Evolutionary conservation across 768 basidiomycete genomes (phyloP).

Genomic region (Naematelia encephala): DNA sequence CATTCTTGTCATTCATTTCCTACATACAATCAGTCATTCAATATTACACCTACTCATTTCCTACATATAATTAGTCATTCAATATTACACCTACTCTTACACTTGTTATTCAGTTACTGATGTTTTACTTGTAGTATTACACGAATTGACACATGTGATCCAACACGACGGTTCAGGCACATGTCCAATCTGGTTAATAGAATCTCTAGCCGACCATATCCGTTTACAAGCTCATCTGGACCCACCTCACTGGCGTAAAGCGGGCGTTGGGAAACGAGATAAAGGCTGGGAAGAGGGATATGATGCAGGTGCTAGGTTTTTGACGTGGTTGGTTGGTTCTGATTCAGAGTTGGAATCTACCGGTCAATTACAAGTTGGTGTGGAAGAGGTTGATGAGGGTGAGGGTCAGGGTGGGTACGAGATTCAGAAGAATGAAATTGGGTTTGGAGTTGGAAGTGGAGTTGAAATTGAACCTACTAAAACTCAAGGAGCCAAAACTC

Average conservation of each 20-base stretch:
- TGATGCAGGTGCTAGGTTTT: constrained; percentile 36
- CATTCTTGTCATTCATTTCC: too few relatives aligned
- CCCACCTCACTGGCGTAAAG: constrained; percentile 35
- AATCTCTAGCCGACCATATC: constrained; percentile 39
- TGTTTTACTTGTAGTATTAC: constrained; percentile 23
- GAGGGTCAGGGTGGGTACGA: not conserved
- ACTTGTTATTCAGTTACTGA: not conserved
- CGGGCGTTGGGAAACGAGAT: constrained; percentile 26
- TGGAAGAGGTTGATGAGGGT: not conserved
- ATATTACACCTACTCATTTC: too few relatives aligned
- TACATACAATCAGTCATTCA: too few relatives aligned
- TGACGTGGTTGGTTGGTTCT: constrained; percentile 27
- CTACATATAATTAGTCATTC: too few relatives aligned
- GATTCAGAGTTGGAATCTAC: not conserved
- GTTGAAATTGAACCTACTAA: not conserved
- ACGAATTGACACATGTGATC: constrained; percentile 39
- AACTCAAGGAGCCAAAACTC: not conserved
- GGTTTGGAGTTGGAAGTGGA: too few relatives aligned
- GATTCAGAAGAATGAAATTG: too few relatives aligned
- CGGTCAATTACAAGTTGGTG: not conserved
- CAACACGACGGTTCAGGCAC: constrained; percentile 36
- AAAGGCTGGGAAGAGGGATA: constrained; percentile 41
- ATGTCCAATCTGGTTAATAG: constrained; percentile 35
- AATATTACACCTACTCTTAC: too few relatives aligned
- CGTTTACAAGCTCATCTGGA: constrained; percentile 24